Base-by-base conservation (phyloP, 306 rosid species). In the Castanospermum australe region DNA sequence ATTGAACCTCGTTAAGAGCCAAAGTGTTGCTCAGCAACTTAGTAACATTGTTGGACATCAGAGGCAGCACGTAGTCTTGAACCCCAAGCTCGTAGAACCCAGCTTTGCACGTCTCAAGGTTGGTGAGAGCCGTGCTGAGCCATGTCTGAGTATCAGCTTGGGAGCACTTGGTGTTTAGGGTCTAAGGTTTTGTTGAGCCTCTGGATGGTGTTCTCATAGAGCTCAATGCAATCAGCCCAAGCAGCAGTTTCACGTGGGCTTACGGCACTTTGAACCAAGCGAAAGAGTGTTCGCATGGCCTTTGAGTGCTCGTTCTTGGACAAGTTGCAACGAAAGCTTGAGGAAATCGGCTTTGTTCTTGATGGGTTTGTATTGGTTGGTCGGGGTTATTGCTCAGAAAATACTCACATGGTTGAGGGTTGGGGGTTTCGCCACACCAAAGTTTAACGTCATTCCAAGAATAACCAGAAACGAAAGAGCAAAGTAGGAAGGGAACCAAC, bases 381-480 rank as follows among this genome's bases (percentile, higher is more conserved):
- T 8, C n/a, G 2, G 50, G 81, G 59, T 86, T 78, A 2, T 76
- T 54, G 88, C 61, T 78, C 12, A 93, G 70, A 72, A 86, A 82
- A 48, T 86, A 75, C 48, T 89, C 88, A 13, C 97, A 93, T 12
- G 94, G 94, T 41, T 85, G 59, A 65, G 96, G 96, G 63, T 89
- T 55, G 4, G 97, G 97, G 1, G 97, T 93, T 85, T 93, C 87
- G 80, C 79, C 76, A 38, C 96, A 90, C 96, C 96, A 90, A 5
- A 38, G 44, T 38, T 87, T 82, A 4, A 89, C 6, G 2, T 93
- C 92, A 9, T 82, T 74, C 1, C 0, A n/a, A 0, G 92, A 75
- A 82, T 89, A 86, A 1, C 57, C 54, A 21, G 78, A 66, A 20
- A 56, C 70, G 0, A 12, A n/a, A 24, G 81, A 8, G 63, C 75